Base-by-base conservation (phyloP, 495 filamentous ascomycete species). In the Trichoderma reesei region DNA sequence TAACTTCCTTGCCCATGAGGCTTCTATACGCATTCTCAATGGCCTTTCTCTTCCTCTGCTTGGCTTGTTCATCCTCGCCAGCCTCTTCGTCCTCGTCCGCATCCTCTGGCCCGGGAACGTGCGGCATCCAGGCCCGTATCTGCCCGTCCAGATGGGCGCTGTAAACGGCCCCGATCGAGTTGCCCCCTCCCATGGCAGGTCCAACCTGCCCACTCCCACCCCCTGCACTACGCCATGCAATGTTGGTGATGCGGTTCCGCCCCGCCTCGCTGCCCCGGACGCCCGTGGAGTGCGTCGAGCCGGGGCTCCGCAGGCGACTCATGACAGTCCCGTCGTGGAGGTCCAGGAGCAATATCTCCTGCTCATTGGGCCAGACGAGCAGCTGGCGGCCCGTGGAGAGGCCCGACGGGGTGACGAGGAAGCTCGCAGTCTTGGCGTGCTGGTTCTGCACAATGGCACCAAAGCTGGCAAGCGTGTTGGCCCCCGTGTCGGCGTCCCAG, bases 381-480 rank as follows among this genome's bases (percentile, higher is more conserved):
- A 88, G 73, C 65, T 89, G 84, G 1, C 82, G 80, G 0, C 81
- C 71, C 9, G 68, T 69, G 48, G 79, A 80, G 39, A 84, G 62
- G 18, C 76, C 73, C 16, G 71, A 77, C 1, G 89, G 88, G 7
- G 85, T 77, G 33, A 86, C 72, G 64, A 90, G 71, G 37, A 91
- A 86, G 31, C 79, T 77, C 9, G 87, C 72, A 56, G 84, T 83
- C 0, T 85, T 84, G 0, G 90, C 75, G 68, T 86, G 82, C 14
- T 79, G 79, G 67, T 94, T 94, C 61, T 83, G 85, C n/a, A 94
- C 80, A 3, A 82, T 79, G 0, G 90, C 89, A 0, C 91, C 91
- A 67, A 95, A 95, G 73, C 85, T 91, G 0, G 85, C 89, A 3
- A 96, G 80, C 1, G 88, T 91, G 68, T 97, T 96, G 8, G 85